Evolutionary conservation across 805 yeast genomes (phyloP).

Genomic region (Soucietia sequanensis): DNA sequence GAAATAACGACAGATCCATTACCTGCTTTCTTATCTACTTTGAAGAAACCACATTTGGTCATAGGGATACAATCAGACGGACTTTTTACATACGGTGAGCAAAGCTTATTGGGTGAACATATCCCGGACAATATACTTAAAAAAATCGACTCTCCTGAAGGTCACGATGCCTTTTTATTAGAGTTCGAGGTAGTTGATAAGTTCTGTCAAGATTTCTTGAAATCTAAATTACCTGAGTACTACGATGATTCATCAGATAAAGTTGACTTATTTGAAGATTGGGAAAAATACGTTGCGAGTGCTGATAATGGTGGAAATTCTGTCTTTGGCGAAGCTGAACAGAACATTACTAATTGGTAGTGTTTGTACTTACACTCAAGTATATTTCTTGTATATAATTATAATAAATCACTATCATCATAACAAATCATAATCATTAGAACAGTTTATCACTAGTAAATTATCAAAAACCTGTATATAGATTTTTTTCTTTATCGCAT

Average conservation of each 20-base stretch:
- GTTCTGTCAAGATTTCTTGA: slow-evolving; percentile 66
- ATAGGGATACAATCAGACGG: slow-evolving; percentile 94
- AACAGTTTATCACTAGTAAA: too few species aligned
- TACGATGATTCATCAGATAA: slow-evolving; percentile 41
- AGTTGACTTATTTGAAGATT: slow-evolving; percentile 44
- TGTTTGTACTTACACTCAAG: too few species aligned
- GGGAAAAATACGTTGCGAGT: slow-evolving; percentile 37
- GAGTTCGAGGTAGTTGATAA: slow-evolving; percentile 83
- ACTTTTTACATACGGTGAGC: slow-evolving; percentile 87
- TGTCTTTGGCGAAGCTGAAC: slow-evolving; percentile 93
- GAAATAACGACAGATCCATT: slow-evolving; percentile 35
- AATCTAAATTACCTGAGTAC: slow-evolving; percentile 54
- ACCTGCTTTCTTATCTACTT: slow-evolving; percentile 53
- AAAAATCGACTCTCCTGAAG: slow-evolving; percentile 86
- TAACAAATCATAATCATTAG: too few species aligned
- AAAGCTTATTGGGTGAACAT: slow-evolving; percentile 73
- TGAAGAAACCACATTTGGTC: slow-evolving; percentile 74
- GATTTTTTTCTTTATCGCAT: too few species aligned
- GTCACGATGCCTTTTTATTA: slow-evolving; percentile 93
- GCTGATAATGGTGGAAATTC: slow-evolving; percentile 51
- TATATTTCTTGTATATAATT: too few species aligned
- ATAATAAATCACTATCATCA: too few species aligned
- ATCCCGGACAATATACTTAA: slow-evolving; percentile 69
- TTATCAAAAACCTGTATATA: too few species aligned
- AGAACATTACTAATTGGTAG: slow-evolving; percentile 85